Percentiles rank a stretch among this genome's conserved stretches.
These are phyloP conservation scores for Xylaria curta DNA, from an alignment of 495 filamentous ascomycete genomes.

Conservation along the genomic window DNA sequence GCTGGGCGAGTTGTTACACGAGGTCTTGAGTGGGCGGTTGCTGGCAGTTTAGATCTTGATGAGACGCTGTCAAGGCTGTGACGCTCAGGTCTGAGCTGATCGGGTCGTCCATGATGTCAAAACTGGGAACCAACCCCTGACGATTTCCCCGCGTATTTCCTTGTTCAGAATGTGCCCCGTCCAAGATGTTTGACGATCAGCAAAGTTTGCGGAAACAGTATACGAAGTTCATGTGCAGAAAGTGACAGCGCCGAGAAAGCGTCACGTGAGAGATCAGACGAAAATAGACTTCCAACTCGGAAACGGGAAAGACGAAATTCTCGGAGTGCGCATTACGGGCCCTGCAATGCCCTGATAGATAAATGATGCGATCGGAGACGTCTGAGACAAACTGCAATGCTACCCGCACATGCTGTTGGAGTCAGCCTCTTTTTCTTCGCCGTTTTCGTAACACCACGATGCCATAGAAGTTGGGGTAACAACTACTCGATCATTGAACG, in stretches of 20 bases:
- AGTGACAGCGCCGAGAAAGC: constrained; percentile 7
- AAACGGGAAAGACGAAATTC: not conserved
- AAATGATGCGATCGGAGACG: not conserved
- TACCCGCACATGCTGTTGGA: constrained; percentile 3
- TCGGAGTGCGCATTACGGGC: not conserved
- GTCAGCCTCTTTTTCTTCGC: constrained; percentile 3
- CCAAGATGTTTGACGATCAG: not conserved
- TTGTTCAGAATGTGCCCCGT: not conserved
- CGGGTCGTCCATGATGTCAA: constrained; percentile 7
- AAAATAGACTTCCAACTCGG: not conserved
- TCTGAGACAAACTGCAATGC: constrained; percentile 4
- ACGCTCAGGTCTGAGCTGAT: not conserved
- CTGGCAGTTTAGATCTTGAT: not conserved
- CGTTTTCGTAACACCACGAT: not conserved
- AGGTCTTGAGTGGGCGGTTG: not conserved
- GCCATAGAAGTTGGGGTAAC: not conserved
- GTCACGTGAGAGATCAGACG: constrained; percentile 1
- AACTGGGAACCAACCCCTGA: not conserved
- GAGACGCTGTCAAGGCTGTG: constrained; percentile 14
- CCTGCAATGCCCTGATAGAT: not conserved
- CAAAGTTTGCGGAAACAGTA: not conserved
- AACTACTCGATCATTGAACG: not conserved
- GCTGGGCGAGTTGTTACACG: not conserved
- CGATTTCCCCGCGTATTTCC: constrained; percentile 9
- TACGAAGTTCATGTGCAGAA: constrained; percentile 16